phyloP scores from a whole-genome alignment of 768 basidiomycete genomes.

The Sarcomyxa edulis region DNA sequence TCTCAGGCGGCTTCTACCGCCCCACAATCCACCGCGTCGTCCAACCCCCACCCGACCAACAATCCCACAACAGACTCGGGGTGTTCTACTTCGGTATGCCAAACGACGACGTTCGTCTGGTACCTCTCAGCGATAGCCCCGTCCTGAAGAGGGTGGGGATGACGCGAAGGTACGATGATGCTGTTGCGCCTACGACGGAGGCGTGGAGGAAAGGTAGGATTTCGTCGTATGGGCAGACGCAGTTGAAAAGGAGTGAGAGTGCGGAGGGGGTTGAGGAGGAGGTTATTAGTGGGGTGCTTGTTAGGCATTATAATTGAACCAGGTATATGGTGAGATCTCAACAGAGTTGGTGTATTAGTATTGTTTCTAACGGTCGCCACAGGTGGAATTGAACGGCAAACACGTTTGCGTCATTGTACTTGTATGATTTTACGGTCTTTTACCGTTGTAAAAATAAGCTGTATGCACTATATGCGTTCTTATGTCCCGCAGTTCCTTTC shows the following conservation, averaged over 20 bases:
- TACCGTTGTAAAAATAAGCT: too few relatives aligned
- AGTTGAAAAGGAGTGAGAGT: conserved; percentile 21
- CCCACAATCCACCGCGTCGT: conserved; percentile 48
- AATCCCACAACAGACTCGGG: conserved; percentile 35
- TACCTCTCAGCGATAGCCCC: conserved; percentile 34
- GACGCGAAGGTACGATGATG: conserved; percentile 24
- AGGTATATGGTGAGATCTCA: too few relatives aligned
- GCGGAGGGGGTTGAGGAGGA: conserved; percentile 41
- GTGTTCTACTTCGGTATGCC: conserved; percentile 40
- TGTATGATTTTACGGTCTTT: too few relatives aligned
- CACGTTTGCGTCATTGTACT: too few relatives aligned
- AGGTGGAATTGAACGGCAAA: too few relatives aligned
- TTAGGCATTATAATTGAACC: conserved; percentile 46
- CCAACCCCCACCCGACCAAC: conserved; percentile 44
- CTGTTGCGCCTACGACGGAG: conserved; percentile 34
- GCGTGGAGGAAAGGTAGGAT: conserved; percentile 35
- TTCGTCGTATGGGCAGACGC: conserved; percentile 34
- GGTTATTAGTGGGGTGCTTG: conserved; percentile 35
- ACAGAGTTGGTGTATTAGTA: too few relatives aligned
- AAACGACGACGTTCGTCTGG: conserved; percentile 37
- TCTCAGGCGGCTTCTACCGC: conserved; percentile 42
- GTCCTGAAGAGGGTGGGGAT: conserved; percentile 34
- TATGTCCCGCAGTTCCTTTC: too few relatives aligned
- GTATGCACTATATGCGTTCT: too few relatives aligned
- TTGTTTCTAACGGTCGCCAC: too few relatives aligned